Conservation (phyloP, 208 protist genomes). For the Trypanosoma scelopori region DNA sequence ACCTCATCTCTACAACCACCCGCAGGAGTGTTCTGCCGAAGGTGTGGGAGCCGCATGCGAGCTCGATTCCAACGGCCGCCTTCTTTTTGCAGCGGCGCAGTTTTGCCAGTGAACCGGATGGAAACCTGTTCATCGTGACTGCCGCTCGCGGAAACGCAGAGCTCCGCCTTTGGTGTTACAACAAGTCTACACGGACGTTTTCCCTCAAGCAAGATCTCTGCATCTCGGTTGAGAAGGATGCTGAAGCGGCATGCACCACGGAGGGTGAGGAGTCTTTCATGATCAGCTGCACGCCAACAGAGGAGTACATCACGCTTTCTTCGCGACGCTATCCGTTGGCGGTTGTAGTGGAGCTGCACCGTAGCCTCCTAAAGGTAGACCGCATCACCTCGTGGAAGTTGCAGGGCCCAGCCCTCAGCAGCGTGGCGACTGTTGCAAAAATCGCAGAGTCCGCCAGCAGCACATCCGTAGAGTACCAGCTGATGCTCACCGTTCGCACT, state of each 20-base stretch:
- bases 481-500: slow-evolving; percentile 77
- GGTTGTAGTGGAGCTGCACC: slow-evolving; percentile 80
- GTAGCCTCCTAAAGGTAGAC: slow-evolving; percentile 69
- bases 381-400: slow-evolving; percentile 84
- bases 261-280: slow-evolving; percentile 38
- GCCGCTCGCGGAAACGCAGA: slow-evolving; percentile 77
- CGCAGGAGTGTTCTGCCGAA: slow-evolving; percentile 65
- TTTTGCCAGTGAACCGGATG: slow-evolving; percentile 53
- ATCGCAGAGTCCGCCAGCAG: slow-evolving; percentile 58
- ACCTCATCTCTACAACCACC: slow-evolving; percentile 66
- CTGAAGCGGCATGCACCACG: slow-evolving; percentile 15
- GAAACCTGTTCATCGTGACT: slow-evolving; percentile 73
- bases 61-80: slow-evolving; percentile 70
- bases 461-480: slow-evolving; percentile 73
- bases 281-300: slow-evolving; percentile 70
- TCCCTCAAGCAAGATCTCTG: slow-evolving; percentile 81
- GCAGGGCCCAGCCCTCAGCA: slow-evolving; percentile 56
- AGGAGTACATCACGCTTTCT: slow-evolving; percentile 89
- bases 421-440: slow-evolving; percentile 75
- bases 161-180: slow-evolving; percentile 84
- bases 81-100: slow-evolving; percentile 68
- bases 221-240: slow-evolving; percentile 39
- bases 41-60: slow-evolving; percentile 84
- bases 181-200: slow-evolving; percentile 64
- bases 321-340: slow-evolving; percentile 57